Evolutionary conservation across 495 filamentous ascomycete species (phyloP).

Genomic region (Barbatosphaeria neglecta): DNA sequence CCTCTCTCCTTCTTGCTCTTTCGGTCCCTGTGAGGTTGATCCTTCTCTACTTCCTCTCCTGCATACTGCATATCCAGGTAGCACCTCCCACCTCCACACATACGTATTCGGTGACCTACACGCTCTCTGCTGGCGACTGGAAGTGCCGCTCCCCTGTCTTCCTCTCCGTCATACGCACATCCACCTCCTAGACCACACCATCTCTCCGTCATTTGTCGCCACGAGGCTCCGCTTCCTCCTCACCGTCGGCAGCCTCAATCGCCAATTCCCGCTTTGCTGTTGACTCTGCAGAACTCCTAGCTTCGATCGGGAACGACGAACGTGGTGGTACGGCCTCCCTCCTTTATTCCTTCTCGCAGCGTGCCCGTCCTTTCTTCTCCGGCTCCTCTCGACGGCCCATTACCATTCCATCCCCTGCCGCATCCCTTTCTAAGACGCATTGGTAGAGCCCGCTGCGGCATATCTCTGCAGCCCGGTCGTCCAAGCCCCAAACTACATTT

Average conservation of each 20-base stretch:
- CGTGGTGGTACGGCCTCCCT: too few relatives aligned
- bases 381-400: too few relatives aligned
- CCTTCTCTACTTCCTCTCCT: background rate
- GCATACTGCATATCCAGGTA: background rate
- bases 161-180: background rate
- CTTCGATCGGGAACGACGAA: too few relatives aligned
- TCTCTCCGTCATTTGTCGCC: background rate
- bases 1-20: conserved; percentile 2
- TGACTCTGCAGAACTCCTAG: background rate
- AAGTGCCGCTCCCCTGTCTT: background rate
- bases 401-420: background rate
- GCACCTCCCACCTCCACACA: too few relatives aligned
- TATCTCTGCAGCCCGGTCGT: background rate
- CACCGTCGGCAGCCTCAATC: background rate
- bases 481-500: background rate
- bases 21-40: background rate
- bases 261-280: background rate
- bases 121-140: too few relatives aligned
- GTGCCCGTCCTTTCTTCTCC: too few relatives aligned
- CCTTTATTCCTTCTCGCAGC: too few relatives aligned
- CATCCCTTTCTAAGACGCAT: background rate
- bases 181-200: background rate
- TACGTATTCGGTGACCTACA: too few relatives aligned
- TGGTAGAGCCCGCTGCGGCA: background rate
- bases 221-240: background rate